These are phyloP conservation scores for Scortechinia acanthostroma DNA, from an alignment of 2,329 filamentous ascomycete genomes.

Conservation along the genomic window DNA sequence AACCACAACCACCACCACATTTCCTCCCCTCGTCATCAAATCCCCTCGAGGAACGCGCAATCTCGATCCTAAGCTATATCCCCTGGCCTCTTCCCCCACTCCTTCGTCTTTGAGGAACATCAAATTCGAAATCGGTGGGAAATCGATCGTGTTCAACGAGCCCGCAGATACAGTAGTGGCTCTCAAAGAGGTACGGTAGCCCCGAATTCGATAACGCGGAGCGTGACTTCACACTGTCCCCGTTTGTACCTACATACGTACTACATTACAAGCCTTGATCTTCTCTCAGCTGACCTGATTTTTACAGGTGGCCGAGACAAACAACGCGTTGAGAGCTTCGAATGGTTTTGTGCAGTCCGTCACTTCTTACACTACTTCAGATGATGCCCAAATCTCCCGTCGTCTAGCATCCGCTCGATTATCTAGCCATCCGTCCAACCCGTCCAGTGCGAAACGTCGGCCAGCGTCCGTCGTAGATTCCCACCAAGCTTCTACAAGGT, in stretches of 20 bases:
- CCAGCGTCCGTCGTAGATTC: neutral
- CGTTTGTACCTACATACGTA: neutral
- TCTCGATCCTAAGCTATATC: conserved; percentile 83
- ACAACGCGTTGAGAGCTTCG: neutral
- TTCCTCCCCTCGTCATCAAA: conserved; percentile 76
- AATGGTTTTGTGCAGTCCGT: neutral
- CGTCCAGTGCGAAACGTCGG: neutral
- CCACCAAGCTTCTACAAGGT: neutral
- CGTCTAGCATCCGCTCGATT: neutral
- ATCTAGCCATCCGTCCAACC: neutral
- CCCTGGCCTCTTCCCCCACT: conserved; percentile 75
- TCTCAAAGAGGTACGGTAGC: conserved; percentile 13
- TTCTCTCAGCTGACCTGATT: neutral
- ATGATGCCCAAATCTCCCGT: neutral
- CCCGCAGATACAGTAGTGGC: conserved; percentile 44
- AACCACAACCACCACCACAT: conserved; percentile 88
- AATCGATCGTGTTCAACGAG: conserved; percentile 50
- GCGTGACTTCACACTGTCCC: too few relatives aligned
- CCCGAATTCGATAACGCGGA: too few relatives aligned
- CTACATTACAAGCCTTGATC: neutral
- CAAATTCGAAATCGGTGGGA: conserved; percentile 61
- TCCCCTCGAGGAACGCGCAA: conserved; percentile 63
- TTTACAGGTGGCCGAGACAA: neutral
- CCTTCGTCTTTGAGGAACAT: conserved; percentile 74
- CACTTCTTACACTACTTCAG: neutral